These are phyloP conservation scores for Fallopia convolvulus DNA, from an alignment of 148 eudicot species.

Conservation along the genomic window DNA sequence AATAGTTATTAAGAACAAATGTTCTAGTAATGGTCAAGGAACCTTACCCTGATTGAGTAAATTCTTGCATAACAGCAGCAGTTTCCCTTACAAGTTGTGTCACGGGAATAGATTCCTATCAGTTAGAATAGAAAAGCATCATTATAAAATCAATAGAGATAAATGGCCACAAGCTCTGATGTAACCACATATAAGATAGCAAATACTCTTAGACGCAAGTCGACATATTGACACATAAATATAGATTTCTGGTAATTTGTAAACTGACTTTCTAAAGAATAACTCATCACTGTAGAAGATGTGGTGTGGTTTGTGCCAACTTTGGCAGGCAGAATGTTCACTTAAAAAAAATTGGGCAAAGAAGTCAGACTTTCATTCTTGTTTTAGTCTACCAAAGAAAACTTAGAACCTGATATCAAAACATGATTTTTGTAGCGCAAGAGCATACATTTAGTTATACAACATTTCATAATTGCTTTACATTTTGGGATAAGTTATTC, in stretches of 20 bases:
- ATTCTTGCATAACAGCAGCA: constrained; percentile 98
- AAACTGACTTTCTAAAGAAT: not conserved
- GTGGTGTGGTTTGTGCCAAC: not conserved
- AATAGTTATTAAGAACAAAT: not conserved
- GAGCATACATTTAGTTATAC: not conserved
- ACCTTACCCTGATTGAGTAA: constrained; percentile 93
- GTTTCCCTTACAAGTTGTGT: constrained; percentile 98
- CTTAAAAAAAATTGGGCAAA: not conserved
- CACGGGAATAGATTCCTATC: constrained; percentile 89
- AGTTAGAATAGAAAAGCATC: not conserved
- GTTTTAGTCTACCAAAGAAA: not conserved
- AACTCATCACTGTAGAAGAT: not conserved
- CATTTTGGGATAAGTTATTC: not conserved
- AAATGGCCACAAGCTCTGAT: not conserved
- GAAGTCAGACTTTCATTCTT: not conserved
- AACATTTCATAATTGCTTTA: not conserved
- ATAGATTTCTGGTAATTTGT: not conserved
- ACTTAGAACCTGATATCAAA: not conserved
- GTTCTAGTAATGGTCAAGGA: not conserved
- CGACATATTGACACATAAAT: not conserved
- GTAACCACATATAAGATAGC: not conserved
- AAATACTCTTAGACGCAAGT: not conserved
- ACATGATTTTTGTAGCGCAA: not conserved
- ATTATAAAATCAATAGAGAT: not conserved
- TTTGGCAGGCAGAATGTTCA: not conserved